phyloP scores from a whole-genome alignment of 108 stramenopile genomes.

The Cyclotella distinguenda region DNA sequence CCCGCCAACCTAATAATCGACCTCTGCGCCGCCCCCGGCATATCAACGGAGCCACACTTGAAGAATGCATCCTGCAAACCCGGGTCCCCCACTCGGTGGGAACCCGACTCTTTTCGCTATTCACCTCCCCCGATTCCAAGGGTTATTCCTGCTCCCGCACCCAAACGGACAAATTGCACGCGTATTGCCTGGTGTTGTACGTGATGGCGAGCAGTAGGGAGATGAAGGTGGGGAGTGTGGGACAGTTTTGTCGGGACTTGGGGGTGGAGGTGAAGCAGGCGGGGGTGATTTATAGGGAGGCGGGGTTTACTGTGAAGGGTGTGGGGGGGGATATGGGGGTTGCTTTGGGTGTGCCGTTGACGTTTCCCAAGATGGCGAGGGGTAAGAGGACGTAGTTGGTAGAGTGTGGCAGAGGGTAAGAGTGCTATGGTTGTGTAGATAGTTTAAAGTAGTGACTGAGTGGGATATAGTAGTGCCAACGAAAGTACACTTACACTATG shows the following conservation, averaged over 20 bases:
- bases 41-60: conserved; percentile 40
- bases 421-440: too few relatives aligned
- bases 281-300: conserved; percentile 56
- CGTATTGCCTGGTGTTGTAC: conserved; percentile 68
- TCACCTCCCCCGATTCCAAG: conserved; percentile 46
- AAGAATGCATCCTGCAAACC: conserved; percentile 47
- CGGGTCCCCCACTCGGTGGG: conserved; percentile 60
- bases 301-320: conserved; percentile 70
- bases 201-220: conserved; percentile 60
- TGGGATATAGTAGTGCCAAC: too few relatives aligned
- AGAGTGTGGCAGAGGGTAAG: conserved; percentile 1
- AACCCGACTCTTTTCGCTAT: conserved; percentile 56
- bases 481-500: too few relatives aligned
- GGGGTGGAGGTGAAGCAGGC: conserved; percentile 60
- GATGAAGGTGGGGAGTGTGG: conserved; percentile 63
- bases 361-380: conserved; percentile 69
- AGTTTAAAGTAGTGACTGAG: too few relatives aligned
- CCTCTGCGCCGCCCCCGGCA: too few relatives aligned
- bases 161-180: conserved; percentile 58
- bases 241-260: conserved; percentile 60
- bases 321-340: conserved; percentile 46
- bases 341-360: conserved; percentile 65
- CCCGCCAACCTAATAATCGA: too few relatives aligned
- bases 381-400: conserved; percentile 38
- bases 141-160: conserved; percentile 55